These are phyloP conservation scores for Fusarium pininemorale DNA, from an alignment of 2,329 filamentous ascomycete genomes.

Conservation along the genomic window DNA sequence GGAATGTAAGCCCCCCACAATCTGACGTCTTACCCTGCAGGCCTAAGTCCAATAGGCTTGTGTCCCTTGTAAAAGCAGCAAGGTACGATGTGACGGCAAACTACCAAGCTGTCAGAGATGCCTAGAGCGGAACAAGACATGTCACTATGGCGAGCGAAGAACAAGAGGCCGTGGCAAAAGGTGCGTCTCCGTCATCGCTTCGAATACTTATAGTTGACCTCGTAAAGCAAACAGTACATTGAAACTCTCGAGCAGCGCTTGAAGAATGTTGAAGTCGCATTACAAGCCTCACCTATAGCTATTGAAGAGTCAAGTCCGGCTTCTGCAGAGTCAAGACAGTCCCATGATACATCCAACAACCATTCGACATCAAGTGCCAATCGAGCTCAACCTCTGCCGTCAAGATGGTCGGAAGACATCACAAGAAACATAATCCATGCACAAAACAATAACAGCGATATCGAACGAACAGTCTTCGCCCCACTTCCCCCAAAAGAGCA, in stretches of 20 bases:
- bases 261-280: neutral
- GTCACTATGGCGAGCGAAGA: neutral
- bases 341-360: fast-evolving
- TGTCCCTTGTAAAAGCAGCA: neutral
- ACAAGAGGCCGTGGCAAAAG: neutral
- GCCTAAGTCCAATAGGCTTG: neutral
- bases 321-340: neutral
- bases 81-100: neutral
- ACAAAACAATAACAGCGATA: neutral
- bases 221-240: neutral
- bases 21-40: neutral
- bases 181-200: fast-evolving
- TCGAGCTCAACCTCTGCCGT: neutral
- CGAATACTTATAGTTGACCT: fast-evolving
- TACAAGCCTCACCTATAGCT: fast-evolving
- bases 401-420: neutral
- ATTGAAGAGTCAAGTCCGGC: fast-evolving
- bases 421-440: neutral
- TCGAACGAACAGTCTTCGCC: neutral
- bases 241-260: neutral
- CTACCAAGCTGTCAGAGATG: neutral
- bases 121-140: neutral
- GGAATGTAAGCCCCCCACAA: neutral
- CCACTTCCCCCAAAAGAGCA: neutral
- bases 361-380: neutral